Conservation (phyloP, 768 basidiomycete genomes). For the Pleurotus djamor region DNA sequence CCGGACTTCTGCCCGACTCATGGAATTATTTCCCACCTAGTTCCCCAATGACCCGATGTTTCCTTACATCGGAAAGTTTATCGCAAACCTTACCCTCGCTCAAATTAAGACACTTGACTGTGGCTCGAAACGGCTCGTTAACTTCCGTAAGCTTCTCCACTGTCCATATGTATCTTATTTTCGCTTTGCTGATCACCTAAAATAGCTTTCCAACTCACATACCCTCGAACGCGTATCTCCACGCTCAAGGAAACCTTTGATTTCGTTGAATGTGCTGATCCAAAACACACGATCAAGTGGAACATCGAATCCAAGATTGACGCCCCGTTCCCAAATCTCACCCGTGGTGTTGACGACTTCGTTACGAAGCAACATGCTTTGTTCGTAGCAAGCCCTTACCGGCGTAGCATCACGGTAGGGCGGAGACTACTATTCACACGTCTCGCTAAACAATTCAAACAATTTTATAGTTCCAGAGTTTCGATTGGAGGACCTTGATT, state of each 20-base stretch:
- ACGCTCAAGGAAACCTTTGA: slow-evolving; percentile 74
- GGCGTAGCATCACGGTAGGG: slow-evolving; percentile 65
- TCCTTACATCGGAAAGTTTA: slow-evolving; percentile 75
- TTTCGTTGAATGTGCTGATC: slow-evolving; percentile 74
- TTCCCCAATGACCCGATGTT: slow-evolving; percentile 55
- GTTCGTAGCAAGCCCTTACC: slow-evolving; percentile 60
- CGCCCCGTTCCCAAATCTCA: slow-evolving; percentile 47
- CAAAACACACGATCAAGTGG: slow-evolving; percentile 57
- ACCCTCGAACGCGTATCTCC: slow-evolving; percentile 69
- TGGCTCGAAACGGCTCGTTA: slow-evolving; percentile 59
- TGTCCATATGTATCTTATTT: too few relatives aligned
- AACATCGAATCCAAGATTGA: slow-evolving; percentile 83
- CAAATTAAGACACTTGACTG: slow-evolving; percentile 83
- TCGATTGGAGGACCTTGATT: slow-evolving; percentile 77
- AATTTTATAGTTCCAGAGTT: slow-evolving; percentile 65
- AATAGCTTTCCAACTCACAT: slow-evolving; percentile 66
- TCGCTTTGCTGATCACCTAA: too few relatives aligned
- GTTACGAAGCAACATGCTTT: slow-evolving; percentile 58
- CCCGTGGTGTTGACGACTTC: slow-evolving; percentile 55
- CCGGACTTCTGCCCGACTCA: background rate
- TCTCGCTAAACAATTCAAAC: too few relatives aligned
- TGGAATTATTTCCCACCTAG: slow-evolving; percentile 25
- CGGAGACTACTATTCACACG: too few relatives aligned
- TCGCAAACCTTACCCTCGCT: slow-evolving; percentile 75
- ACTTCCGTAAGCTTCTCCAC: slow-evolving; percentile 52